Evolutionary conservation across 768 basidiomycete species (phyloP).

Genomic region (Scleroderma bovista): DNA sequence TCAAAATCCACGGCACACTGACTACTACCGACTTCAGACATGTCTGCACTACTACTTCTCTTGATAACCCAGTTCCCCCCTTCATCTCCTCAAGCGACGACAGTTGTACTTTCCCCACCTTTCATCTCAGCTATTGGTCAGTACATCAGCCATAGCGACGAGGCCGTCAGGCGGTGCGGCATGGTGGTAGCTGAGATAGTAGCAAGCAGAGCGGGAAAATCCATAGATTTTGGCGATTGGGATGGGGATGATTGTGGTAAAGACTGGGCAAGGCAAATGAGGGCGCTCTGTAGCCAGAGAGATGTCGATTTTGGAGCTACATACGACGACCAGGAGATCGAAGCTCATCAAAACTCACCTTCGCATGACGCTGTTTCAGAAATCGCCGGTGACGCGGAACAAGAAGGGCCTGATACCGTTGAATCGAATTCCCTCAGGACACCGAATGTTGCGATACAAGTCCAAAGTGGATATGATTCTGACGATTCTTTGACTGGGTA

Average conservation of each 20-base stretch:
- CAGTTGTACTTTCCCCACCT: constrained; percentile 46
- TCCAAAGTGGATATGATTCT: constrained; percentile 53
- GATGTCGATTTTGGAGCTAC: constrained; percentile 45
- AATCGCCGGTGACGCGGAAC: not conserved
- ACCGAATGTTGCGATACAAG: constrained; percentile 15
- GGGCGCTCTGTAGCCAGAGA: constrained; percentile 44
- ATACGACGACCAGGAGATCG: constrained; percentile 9
- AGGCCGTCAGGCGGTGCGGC: constrained; percentile 75
- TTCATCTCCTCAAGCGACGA: constrained; percentile 39
- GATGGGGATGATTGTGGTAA: constrained; percentile 65
- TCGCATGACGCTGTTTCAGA: constrained; percentile 14
- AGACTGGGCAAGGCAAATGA: constrained; percentile 57
- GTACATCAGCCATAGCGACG: constrained; percentile 78
- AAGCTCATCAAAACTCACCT: constrained; percentile 5
- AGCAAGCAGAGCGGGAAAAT: constrained; percentile 55
- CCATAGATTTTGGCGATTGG: constrained; percentile 80
- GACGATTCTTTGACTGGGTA: constrained; percentile 82
- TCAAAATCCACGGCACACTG: not conserved
- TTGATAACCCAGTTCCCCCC: constrained; percentile 55
- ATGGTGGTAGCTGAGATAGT: constrained; percentile 89
- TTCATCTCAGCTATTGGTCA: constrained; percentile 66
- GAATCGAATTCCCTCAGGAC: constrained; percentile 8
- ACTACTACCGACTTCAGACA: constrained; percentile 40
- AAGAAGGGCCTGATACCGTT: not conserved
- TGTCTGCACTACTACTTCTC: constrained; percentile 68